A percentile compares a stretch with the other conserved stretches of the same genome.
Conservation (phyloP, 352 stramenopile genomes). For the Phytopythium oedochilum region DNA sequence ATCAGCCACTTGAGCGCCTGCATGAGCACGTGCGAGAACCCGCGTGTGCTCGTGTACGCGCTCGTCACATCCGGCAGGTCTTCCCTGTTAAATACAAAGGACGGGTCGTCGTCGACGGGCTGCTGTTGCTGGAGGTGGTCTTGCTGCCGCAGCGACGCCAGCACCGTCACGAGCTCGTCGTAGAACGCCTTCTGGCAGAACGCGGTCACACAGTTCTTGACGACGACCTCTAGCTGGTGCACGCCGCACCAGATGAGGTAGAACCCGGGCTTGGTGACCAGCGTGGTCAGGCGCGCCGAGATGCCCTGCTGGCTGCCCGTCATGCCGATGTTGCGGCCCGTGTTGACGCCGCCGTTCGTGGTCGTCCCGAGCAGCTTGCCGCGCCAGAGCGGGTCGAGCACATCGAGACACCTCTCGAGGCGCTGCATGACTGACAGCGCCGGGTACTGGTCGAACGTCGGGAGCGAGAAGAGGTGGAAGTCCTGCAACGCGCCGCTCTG, state of each 20-base stretch:
- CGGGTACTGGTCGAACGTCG: conserved; percentile 36
- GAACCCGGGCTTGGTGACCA: conserved; percentile 41
- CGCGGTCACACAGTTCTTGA: conserved; percentile 41
- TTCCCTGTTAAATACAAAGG: conserved; percentile 16
- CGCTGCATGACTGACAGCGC: conserved; percentile 29
- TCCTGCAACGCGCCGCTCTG: conserved; percentile 45
- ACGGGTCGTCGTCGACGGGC: not conserved
- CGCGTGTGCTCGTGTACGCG: conserved; percentile 21
- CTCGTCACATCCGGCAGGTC: conserved; percentile 35
- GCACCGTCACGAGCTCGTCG: conserved; percentile 38
- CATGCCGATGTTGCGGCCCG: conserved; percentile 33
- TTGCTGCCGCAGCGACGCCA: conserved; percentile 27
- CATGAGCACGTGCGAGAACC: conserved; percentile 40
- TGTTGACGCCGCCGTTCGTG: conserved; percentile 32
- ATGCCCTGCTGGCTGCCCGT: conserved; percentile 45
- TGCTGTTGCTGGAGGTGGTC: conserved; percentile 6
- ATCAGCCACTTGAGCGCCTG: conserved; percentile 48
- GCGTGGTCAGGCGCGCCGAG: conserved; percentile 30
- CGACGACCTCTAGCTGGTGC: conserved; percentile 53
- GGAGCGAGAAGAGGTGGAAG: conserved; percentile 50
- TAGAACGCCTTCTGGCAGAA: conserved; percentile 53
- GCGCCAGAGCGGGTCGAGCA: conserved; percentile 48
- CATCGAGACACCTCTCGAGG: conserved; percentile 30
- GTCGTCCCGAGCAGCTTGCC: conserved; percentile 49
- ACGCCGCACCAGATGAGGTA: conserved; percentile 59